Conservation (phyloP, 1,284 basidiomycete species). For the Cryptococcus sp. region DNA sequence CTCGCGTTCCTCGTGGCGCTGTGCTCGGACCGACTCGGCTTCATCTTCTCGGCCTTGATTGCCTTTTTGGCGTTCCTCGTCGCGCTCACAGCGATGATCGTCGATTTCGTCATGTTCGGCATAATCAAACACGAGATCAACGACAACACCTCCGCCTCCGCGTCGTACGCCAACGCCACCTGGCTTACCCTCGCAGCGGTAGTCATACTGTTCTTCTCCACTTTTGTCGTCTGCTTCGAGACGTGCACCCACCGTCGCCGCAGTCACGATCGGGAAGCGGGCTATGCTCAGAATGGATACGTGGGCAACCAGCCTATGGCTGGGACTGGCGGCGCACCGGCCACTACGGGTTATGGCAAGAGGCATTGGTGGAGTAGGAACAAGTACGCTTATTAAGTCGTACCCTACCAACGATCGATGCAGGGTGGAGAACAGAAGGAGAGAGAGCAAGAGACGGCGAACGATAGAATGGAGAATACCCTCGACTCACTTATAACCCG, state of each 20-base stretch:
- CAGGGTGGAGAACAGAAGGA: too few relatives aligned
- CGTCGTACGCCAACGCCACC: conserved; percentile 36
- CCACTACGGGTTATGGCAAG: neutral
- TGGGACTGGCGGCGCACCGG: neutral
- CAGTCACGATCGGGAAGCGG: conserved; percentile 4
- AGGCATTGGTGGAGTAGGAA: neutral
- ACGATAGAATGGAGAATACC: too few relatives aligned
- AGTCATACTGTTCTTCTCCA: conserved; percentile 42
- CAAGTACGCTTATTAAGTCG: neutral
- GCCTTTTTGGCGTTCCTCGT: conserved; percentile 44
- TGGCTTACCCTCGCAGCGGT: conserved; percentile 46
- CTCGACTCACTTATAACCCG: too few relatives aligned
- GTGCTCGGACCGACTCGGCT: conserved; percentile 43
- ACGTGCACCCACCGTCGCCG: conserved; percentile 35
- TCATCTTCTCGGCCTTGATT: conserved; percentile 43
- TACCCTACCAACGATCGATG: too few relatives aligned
- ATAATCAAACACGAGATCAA: conserved; percentile 36
- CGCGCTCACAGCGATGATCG: conserved; percentile 47
- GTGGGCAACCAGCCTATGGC: conserved; percentile 16
- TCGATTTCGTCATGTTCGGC: conserved; percentile 45
- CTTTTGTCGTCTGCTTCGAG: conserved; percentile 36
- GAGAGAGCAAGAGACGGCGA: too few relatives aligned
- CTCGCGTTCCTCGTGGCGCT: conserved; percentile 46
- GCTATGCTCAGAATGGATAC: conserved; percentile 16
- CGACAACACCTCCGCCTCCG: conserved; percentile 20